Evolutionary conservation across 2,329 filamentous ascomycete genomes (phyloP).

Genomic region (Trichoderma atrobrunneum): DNA sequence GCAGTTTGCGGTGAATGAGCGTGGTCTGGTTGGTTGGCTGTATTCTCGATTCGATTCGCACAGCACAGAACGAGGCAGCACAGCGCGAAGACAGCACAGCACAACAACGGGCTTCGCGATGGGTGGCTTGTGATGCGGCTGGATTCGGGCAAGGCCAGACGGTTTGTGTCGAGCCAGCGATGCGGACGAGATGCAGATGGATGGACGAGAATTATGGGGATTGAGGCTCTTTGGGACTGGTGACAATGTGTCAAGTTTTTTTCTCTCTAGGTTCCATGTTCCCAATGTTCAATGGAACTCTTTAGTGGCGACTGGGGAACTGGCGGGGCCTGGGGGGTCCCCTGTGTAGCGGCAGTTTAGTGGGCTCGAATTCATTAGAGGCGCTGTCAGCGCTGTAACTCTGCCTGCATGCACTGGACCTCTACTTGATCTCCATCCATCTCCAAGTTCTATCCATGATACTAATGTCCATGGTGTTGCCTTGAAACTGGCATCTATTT

Average conservation of each 20-base stretch:
- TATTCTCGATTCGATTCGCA: not conserved
- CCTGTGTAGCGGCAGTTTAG: not conserved
- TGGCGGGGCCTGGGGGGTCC: not conserved
- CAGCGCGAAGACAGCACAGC: not conserved
- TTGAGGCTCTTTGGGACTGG: not conserved
- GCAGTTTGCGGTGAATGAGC: not conserved
- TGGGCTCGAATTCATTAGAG: not conserved
- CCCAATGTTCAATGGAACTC: not conserved
- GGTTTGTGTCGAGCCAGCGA: slow-evolving; percentile 13
- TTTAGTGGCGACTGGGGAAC: not conserved
- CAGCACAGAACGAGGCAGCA: not conserved
- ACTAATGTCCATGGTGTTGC: not conserved
- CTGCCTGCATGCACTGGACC: not conserved
- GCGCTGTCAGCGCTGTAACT: not conserved
- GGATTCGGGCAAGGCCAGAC: slow-evolving; percentile 12
- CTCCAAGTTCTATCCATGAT: not conserved
- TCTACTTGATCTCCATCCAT: not conserved
- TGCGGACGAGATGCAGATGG: slow-evolving; percentile 7
- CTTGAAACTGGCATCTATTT: not conserved
- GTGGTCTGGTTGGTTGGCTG: not conserved
- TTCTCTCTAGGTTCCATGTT: not conserved
- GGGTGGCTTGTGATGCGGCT: slow-evolving; percentile 5
- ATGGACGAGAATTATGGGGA: slow-evolving; percentile 18
- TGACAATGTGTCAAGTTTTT: not conserved
- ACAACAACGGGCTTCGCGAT: not conserved